Percentiles rank a stretch among this genome's conserved stretches.
These are phyloP conservation scores for Isochrysis galbana DNA, from an alignment of 78 protist species.

Conservation along the genomic window DNA sequence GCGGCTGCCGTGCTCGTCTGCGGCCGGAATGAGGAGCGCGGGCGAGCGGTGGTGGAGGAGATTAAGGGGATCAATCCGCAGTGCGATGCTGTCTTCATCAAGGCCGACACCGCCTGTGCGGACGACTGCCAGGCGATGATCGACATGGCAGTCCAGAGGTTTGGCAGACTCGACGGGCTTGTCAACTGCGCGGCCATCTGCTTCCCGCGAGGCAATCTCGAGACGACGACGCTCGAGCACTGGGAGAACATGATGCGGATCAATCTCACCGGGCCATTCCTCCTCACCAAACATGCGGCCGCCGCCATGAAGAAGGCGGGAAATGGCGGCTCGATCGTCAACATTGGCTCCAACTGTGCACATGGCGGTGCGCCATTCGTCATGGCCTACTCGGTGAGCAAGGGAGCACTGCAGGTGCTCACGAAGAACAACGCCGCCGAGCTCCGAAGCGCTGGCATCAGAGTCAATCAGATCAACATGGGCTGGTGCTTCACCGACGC, in stretches of 20 bases:
- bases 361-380: neutral
- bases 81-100: neutral
- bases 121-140: neutral
- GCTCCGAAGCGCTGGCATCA: neutral
- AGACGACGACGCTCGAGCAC: neutral
- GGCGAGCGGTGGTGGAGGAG: neutral
- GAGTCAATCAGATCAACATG: neutral
- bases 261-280: neutral
- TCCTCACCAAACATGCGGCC: neutral
- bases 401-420: neutral
- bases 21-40: neutral
- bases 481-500: slow-evolving; percentile 26
- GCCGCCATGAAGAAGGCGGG: neutral
- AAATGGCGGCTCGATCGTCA: slow-evolving; percentile 1
- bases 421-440: slow-evolving; percentile 4
- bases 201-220: neutral
- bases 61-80: neutral
- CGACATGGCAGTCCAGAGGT: neutral
- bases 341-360: neutral
- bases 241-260: neutral
- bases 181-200: slow-evolving; percentile 22
- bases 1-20: neutral
- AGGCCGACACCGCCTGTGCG: neutral
- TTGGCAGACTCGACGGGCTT: neutral
- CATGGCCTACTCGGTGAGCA: slow-evolving; percentile 11